These are phyloP conservation scores for Agaricus bisporus DNA, from an alignment of 768 basidiomycete species.

Conservation along the genomic window DNA sequence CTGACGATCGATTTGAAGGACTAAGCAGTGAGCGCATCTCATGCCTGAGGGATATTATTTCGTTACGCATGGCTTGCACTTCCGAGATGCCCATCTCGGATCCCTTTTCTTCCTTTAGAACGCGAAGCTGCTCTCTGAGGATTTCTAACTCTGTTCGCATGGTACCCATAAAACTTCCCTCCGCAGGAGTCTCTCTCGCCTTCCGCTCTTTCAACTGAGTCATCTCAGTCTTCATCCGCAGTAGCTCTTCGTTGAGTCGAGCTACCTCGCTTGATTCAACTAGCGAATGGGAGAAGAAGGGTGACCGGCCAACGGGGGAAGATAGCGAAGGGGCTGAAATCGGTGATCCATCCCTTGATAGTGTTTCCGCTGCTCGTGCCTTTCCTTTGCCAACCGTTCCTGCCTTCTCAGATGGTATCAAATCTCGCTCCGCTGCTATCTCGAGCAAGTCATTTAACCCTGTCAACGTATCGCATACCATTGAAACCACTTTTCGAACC, in stretches of 20 bases:
- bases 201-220: constrained; percentile 4
- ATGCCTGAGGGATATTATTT: constrained; percentile 3
- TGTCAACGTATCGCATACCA: constrained; percentile 7
- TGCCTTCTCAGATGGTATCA: constrained; percentile 3
- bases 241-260: constrained; percentile 1
- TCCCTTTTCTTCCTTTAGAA: constrained; percentile 2
- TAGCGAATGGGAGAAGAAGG: neutral
- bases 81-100: neutral
- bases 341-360: constrained; percentile 1
- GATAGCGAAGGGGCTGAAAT: neutral
- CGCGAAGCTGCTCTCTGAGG: constrained; percentile 4
- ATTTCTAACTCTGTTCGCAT: constrained; percentile 6
- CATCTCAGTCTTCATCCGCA: constrained; percentile 6
- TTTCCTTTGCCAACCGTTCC: neutral
- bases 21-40: constrained; percentile 4
- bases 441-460: constrained; percentile 7
- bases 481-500: constrained; percentile 8
- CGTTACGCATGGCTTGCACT: constrained; percentile 4
- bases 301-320: neutral
- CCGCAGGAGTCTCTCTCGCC: neutral
- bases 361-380: neutral
- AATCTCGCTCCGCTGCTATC: constrained; percentile 6
- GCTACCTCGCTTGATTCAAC: constrained; percentile 3
- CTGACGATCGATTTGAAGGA: constrained; percentile 1
- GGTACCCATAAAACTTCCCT: neutral